Evolutionary conservation across 2,329 filamentous ascomycete species (phyloP).

Genomic region (Clonostachys rosea): DNA sequence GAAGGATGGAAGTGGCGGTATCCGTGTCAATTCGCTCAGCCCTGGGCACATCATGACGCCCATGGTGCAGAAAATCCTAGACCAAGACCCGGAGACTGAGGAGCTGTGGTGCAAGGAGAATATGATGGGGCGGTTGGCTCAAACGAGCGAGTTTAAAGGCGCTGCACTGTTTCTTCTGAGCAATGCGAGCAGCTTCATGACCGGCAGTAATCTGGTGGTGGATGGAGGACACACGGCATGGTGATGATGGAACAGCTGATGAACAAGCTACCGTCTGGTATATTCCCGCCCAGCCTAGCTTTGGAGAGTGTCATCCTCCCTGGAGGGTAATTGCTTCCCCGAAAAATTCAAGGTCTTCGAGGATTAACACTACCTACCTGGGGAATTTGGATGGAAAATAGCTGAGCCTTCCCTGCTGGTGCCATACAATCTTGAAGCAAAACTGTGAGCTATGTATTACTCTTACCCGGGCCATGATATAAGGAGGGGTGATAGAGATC

Average conservation of each 20-base stretch:
- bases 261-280: too few species aligned
- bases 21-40: slow-evolving; percentile 65
- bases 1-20: slow-evolving; percentile 40
- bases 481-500: too few species aligned
- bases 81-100: slow-evolving; percentile 56
- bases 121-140: slow-evolving; percentile 61
- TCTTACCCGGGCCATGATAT: too few species aligned
- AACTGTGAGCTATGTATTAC: too few species aligned
- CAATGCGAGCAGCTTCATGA: slow-evolving; percentile 61
- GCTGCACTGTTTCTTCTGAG: slow-evolving; percentile 57
- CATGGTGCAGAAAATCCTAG: slow-evolving; percentile 70
- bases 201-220: slow-evolving; percentile 47
- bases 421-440: too few species aligned
- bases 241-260: slow-evolving; percentile 16
- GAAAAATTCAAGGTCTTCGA: too few species aligned
- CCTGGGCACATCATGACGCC: slow-evolving; percentile 65
- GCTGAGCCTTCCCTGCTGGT: too few species aligned
- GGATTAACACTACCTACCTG: too few species aligned
- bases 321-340: too few species aligned
- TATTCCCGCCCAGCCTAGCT: too few species aligned
- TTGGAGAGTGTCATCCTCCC: too few species aligned
- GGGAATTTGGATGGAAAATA: too few species aligned
- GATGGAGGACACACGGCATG: slow-evolving; percentile 54
- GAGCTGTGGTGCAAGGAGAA: slow-evolving; percentile 67
- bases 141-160: slow-evolving; percentile 55